Percentiles rank a stretch among this genome's conserved stretches.
Evolutionary conservation across 2,329 filamentous ascomycete species (phyloP).

Genomic region (Neopestalotiopsis sp.): DNA sequence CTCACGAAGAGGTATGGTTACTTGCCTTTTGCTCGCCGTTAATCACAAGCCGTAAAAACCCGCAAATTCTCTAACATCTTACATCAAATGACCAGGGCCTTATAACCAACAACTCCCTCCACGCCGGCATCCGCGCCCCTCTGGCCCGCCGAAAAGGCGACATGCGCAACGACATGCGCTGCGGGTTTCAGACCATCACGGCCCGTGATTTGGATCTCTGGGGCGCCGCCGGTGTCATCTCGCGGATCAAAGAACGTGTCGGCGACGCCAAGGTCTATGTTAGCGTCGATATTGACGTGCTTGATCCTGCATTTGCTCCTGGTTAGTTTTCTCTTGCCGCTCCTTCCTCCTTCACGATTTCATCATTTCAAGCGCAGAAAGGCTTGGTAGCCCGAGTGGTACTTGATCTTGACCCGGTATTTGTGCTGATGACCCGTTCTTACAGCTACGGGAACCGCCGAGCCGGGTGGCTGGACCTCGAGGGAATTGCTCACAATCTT

Average conservation of each 20-base stretch:
- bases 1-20: slow-evolving; percentile 58
- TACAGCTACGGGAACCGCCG: slow-evolving; percentile 74
- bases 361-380: too few species aligned
- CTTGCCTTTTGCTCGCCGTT: neutral
- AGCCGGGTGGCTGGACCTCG: slow-evolving; percentile 82
- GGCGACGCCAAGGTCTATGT: slow-evolving; percentile 66
- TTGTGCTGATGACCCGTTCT: neutral
- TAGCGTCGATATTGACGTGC: slow-evolving; percentile 80
- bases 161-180: slow-evolving; percentile 60
- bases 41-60: too few species aligned
- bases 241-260: slow-evolving; percentile 64
- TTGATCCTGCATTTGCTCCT: slow-evolving; percentile 74
- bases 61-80: neutral
- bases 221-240: slow-evolving; percentile 68
- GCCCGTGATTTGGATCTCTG: slow-evolving; percentile 75
- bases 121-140: slow-evolving; percentile 66
- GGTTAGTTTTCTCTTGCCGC: slow-evolving; percentile 37
- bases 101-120: slow-evolving; percentile 62
- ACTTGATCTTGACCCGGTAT: neutral
- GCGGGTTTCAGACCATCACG: slow-evolving; percentile 63
- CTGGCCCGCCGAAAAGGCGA: slow-evolving; percentile 55
- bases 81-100: slow-evolving; percentile 43
- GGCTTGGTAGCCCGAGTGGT: neutral
- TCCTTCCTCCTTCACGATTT: too few species aligned
- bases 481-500: slow-evolving; percentile 78